These are phyloP conservation scores for Areca catechu DNA, from an alignment of 176 grass and related monocot genomes.

Conservation along the genomic window DNA sequence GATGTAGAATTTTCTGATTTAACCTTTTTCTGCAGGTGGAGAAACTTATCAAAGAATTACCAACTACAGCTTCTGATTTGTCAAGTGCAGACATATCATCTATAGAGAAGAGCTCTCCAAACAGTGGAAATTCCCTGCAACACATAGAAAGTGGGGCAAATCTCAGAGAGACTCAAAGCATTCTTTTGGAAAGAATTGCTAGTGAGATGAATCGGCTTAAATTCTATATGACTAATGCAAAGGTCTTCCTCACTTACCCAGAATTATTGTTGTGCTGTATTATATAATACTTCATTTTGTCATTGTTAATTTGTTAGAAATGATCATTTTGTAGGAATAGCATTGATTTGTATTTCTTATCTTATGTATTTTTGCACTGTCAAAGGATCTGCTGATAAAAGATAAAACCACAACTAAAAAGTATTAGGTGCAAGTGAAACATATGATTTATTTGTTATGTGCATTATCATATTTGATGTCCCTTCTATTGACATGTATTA, in stretches of 20 bases:
- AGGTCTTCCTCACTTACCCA: slow-evolving; percentile 39
- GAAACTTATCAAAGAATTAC: slow-evolving; percentile 92
- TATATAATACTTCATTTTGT: too few relatives aligned
- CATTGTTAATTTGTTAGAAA: too few relatives aligned
- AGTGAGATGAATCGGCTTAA: slow-evolving; percentile 97
- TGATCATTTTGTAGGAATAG: too few relatives aligned
- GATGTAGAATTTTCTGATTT: too few relatives aligned
- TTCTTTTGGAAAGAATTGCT: slow-evolving; percentile 93
- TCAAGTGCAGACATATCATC: slow-evolving; percentile 9
- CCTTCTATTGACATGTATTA: too few relatives aligned
- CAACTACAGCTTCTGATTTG: slow-evolving; percentile 50
- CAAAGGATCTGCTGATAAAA: too few relatives aligned
- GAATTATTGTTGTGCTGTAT: slow-evolving; percentile 1
- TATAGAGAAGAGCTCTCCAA: slow-evolving; percentile 22
- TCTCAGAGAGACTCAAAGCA: slow-evolving; percentile 77
- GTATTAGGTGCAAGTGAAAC: too few relatives aligned
- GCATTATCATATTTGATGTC: too few relatives aligned
- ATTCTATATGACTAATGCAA: slow-evolving; percentile 78
- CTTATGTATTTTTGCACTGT: too few relatives aligned
- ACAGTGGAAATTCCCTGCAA: slow-evolving; percentile 11
- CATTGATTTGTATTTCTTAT: too few relatives aligned
- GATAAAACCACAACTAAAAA: too few relatives aligned
- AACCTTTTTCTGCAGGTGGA: slow-evolving; percentile 51
- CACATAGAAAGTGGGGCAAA: slow-evolving; percentile 43
- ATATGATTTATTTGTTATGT: too few relatives aligned